phyloP scores from a whole-genome alignment of 805 yeast species.

The Kockiozyma suomiensis region DNA sequence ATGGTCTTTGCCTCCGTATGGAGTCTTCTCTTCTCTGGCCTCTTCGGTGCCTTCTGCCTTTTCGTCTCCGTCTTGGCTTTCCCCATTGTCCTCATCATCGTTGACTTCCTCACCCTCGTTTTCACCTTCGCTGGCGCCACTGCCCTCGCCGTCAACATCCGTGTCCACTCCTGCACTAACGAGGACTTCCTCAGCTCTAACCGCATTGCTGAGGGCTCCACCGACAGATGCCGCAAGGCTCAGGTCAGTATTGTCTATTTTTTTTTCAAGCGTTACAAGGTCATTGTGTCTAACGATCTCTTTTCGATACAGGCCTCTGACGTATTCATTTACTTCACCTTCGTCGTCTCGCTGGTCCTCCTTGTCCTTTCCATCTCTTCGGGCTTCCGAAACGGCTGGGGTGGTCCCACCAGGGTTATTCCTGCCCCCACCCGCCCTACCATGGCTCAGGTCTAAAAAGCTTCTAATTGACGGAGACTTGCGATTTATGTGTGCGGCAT shows the following conservation, averaged over 20 bases:
- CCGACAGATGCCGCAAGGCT: constrained; percentile 90
- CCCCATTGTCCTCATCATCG: constrained; percentile 72
- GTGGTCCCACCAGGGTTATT: constrained; percentile 10
- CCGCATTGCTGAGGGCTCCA: constrained; percentile 71
- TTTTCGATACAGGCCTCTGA: constrained; percentile 64
- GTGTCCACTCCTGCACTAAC: constrained; percentile 84
- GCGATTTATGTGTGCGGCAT: background rate
- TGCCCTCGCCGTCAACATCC: constrained; percentile 87
- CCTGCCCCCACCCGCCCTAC: constrained; percentile 21
- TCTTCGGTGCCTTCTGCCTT: constrained; percentile 79
- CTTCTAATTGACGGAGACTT: background rate
- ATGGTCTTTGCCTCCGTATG: constrained; percentile 85
- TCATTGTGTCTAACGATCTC: too few species aligned
- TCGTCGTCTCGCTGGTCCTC: constrained; percentile 72
- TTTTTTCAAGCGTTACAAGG: too few species aligned
- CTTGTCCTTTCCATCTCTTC: constrained; percentile 52
- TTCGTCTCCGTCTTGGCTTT: constrained; percentile 79
- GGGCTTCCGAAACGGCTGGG: constrained; percentile 46
- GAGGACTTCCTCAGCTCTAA: constrained; percentile 62
- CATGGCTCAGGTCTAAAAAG: constrained; percentile 23
- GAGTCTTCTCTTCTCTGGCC: constrained; percentile 75
- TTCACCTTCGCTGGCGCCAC: constrained; percentile 95
- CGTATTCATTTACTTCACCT: constrained; percentile 81
- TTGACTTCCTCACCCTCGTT: constrained; percentile 86
- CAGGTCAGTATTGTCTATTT: constrained; percentile 48